phyloP scores from a whole-genome alignment of 2,329 filamentous ascomycete species.

The Venturia asperata region DNA sequence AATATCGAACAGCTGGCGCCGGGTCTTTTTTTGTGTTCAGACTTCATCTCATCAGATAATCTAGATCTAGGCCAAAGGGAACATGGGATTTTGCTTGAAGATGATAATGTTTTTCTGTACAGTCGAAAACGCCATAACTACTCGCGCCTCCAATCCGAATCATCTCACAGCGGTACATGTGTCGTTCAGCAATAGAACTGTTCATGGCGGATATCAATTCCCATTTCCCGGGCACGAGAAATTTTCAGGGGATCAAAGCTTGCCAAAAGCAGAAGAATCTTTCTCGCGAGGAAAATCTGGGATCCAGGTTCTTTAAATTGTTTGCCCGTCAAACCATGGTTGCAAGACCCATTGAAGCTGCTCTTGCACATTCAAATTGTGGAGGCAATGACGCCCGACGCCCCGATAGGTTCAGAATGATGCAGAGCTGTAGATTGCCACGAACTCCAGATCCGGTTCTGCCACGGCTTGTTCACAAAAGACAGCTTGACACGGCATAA shows the following conservation, averaged over 20 bases:
- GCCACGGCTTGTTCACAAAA: neutral
- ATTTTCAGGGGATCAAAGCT: neutral
- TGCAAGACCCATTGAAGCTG: neutral
- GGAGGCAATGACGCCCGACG: neutral
- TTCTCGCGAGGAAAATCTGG: neutral
- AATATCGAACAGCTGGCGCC: neutral
- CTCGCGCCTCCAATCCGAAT: neutral
- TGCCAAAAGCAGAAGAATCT: neutral
- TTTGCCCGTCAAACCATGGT: neutral
- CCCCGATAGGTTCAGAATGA: neutral
- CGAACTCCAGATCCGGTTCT: neutral
- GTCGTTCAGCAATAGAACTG: neutral
- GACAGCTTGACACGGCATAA: neutral
- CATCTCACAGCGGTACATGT: neutral
- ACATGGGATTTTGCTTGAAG: neutral
- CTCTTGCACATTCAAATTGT: neutral
- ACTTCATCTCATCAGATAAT: neutral
- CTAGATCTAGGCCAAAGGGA: neutral
- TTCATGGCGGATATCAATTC: neutral
- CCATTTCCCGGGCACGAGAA: neutral
- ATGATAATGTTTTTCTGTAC: neutral
- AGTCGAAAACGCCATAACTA: neutral
- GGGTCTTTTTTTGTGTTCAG: neutral
- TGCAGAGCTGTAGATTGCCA: neutral
- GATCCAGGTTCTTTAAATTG: neutral